Evolutionary conservation across 208 protist genomes (phyloP), one percentile per base, ranked within the genome.

Genomic region (Acanthamoeba sp.): DNA sequence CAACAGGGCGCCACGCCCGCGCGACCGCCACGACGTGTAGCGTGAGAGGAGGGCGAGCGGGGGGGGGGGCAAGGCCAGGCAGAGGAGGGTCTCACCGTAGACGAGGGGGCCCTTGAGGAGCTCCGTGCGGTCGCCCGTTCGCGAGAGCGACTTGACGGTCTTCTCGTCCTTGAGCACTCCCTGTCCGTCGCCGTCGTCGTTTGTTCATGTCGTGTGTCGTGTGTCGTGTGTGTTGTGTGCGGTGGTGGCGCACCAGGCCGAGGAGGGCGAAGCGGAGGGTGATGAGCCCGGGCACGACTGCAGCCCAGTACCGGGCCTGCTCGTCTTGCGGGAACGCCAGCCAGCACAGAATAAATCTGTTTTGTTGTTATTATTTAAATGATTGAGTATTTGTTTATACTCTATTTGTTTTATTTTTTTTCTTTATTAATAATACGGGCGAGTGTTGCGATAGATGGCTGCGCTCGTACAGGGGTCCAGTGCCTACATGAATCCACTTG

Each of bases 121-220:
- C 22, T 85, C 76, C 3, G 45, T 85, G 27, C 76, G 76, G 27
- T 52, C 45, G 38, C 76, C 76, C 42, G 76, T 85, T 6, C 76
- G 76, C 38, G 76, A 85, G 42, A 85, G 76, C 76, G 76, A 85
- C 16, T 45, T 29, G 27, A 85, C 76, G 6, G 76, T 85, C 76
- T 85, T 85, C 42, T 85, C 76, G 45, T 85, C 76, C 76, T 85
- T 85, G 76, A 85, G 38, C 45, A 85, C 48, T 7, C 76, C 76
- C 76, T 85, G 59, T 20, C 52, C 0, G 59, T 27, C 2, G 12
- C n/a, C n/a, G n/a, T n/a, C n/a, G n/a, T n/a, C n/a, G n/a, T n/a
- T n/a, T n/a, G n/a, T n/a, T n/a, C n/a, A n/a, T n/a, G 20, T 10
- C 52, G 52, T 20, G 52, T 59, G 22, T 10, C 10, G 34, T 14